Conservation (phyloP, 108 stramenopile species). For the Stephanodiscus minutulus region DNA sequence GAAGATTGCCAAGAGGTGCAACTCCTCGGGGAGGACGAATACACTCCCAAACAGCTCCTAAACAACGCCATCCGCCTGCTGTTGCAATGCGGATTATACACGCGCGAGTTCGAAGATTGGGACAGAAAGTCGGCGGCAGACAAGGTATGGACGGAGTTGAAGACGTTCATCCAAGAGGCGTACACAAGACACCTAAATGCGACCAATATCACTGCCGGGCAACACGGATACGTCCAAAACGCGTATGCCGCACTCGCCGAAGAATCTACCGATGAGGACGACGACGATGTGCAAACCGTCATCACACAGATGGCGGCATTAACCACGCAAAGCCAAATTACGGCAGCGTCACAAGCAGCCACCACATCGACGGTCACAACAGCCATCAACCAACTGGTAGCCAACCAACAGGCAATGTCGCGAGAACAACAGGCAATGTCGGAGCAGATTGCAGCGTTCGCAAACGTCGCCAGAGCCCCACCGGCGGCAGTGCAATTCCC, state of each 20-base stretch:
- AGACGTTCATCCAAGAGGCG: background rate
- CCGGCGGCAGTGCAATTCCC: no score
- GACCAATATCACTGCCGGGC: background rate
- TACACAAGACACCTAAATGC: background rate
- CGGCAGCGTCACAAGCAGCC: background rate
- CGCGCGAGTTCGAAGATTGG: no score
- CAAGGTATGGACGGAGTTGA: no score
- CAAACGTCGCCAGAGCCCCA: no score
- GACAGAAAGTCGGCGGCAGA: no score
- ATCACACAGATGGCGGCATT: background rate
- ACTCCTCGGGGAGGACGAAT: background rate
- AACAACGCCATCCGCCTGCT: background rate
- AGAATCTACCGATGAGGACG: background rate
- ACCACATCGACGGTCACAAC: no score
- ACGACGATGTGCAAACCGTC: background rate
- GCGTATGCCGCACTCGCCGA: background rate
- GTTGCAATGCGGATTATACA: background rate
- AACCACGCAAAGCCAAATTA: background rate
- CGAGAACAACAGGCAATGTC: no score
- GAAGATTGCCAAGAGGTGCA: background rate
- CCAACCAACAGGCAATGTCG: background rate
- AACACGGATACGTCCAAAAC: background rate
- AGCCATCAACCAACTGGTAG: no score
- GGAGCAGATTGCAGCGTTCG: no score
- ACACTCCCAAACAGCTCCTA: background rate